phyloP scores from a whole-genome alignment of 352 stramenopile genomes.

The Globisporangium barbulae region DNA sequence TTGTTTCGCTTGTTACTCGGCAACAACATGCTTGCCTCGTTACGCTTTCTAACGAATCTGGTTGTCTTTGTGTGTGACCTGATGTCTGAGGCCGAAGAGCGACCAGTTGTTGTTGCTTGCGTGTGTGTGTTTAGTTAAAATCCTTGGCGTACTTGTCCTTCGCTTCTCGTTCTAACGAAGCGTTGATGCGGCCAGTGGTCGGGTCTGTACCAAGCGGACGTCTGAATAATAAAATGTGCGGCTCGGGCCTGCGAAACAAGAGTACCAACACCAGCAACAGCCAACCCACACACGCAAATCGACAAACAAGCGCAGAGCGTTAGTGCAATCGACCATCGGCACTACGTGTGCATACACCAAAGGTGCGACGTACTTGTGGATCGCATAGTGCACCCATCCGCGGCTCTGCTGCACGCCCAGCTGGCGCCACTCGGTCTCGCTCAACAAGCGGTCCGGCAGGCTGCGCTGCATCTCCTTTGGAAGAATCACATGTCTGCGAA shows the following conservation, averaged over 20 bases:
- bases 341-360: not conserved
- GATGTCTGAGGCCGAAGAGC: too few relatives aligned
- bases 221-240: constrained; percentile 99
- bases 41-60: too few relatives aligned
- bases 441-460: constrained; percentile 94
- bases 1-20: too few relatives aligned
- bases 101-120: not conserved
- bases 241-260: constrained; percentile 86
- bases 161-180: constrained; percentile 91
- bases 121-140: constrained; percentile 42
- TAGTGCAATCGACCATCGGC: not conserved
- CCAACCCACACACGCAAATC: not conserved
- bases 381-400: constrained; percentile 99
- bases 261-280: not conserved
- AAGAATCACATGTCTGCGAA: constrained; percentile 92
- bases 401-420: constrained; percentile 97
- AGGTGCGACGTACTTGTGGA: constrained; percentile 91
- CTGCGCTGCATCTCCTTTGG: constrained; percentile 97
- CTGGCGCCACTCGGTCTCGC: constrained; percentile 96
- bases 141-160: constrained; percentile 95
- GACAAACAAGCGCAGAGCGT: too few relatives aligned
- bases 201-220: constrained; percentile 96
- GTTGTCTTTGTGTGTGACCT: too few relatives aligned
- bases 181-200: constrained; percentile 92
- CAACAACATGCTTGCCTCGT: too few relatives aligned